phyloP scores from a whole-genome alignment of 768 basidiomycete genomes.

The Xerocomus spinulosus region DNA sequence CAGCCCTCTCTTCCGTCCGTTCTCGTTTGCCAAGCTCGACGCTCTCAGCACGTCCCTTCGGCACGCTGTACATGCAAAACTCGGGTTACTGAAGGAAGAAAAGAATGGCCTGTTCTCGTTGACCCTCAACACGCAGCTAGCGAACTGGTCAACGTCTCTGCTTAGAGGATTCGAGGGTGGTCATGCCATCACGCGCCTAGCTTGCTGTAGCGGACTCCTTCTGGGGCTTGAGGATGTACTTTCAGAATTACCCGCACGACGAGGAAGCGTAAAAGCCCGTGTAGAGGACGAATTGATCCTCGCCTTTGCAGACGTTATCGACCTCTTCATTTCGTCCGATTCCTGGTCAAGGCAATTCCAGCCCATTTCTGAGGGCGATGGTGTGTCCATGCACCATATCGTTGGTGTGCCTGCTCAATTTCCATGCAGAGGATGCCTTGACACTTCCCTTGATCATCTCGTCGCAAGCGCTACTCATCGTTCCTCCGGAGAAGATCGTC shows the following conservation, averaged over 20 bases:
- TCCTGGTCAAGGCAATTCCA: conserved; percentile 70
- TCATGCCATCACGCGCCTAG: conserved; percentile 55
- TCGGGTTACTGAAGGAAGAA: conserved; percentile 22
- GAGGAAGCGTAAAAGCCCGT: conserved; percentile 32
- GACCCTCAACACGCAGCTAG: conserved; percentile 38
- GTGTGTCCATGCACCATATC: conserved; percentile 21
- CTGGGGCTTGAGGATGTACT: conserved; percentile 54
- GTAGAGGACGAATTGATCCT: conserved; percentile 67
- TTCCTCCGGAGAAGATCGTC: conserved; percentile 51
- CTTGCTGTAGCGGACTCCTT: conserved; percentile 60
- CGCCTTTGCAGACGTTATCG: conserved; percentile 70
- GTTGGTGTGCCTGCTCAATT: conserved; percentile 6
- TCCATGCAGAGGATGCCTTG: conserved; percentile 40
- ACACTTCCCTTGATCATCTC: conserved; percentile 47
- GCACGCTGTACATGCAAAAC: conserved; percentile 29
- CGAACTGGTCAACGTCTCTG: conserved; percentile 48
- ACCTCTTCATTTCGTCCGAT: conserved; percentile 42
- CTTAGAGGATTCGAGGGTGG: conserved; percentile 64
- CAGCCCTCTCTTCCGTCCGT: conserved; percentile 29
- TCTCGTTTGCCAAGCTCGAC: conserved; percentile 27
- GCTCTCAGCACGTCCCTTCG: conserved; percentile 28
- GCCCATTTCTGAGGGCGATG: conserved; percentile 43
- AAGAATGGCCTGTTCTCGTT: conserved; percentile 30
- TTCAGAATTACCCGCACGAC: conserved; percentile 31
- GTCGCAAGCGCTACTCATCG: conserved; percentile 55